phyloP scores from a whole-genome alignment of 371 early-diverging fungal species.

The Fennellomyces sp. region DNA sequence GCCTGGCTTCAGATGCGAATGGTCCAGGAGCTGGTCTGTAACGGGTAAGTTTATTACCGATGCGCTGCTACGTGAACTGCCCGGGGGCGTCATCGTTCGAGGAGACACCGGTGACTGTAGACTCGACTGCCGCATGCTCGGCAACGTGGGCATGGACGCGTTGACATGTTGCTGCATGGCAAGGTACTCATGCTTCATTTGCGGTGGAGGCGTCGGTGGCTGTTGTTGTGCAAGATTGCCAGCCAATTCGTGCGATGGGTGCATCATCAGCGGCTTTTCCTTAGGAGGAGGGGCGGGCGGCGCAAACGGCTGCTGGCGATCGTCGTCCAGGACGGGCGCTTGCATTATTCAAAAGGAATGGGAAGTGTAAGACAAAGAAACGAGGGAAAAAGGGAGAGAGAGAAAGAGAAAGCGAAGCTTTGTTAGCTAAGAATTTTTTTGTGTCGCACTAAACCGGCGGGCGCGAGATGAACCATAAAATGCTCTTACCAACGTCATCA shows the following conservation, averaged over 20 bases:
- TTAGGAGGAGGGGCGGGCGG: background rate
- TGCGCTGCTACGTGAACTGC: constrained; percentile 20
- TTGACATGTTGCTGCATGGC: background rate
- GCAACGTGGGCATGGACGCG: background rate
- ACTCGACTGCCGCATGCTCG: constrained; percentile 3
- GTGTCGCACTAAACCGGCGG: background rate
- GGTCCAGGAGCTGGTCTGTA: constrained; percentile 59
- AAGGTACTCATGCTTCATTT: background rate
- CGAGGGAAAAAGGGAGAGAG: constrained; percentile 10
- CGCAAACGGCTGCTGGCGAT: too few relatives aligned
- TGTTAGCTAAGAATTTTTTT: background rate
- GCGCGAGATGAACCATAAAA: background rate
- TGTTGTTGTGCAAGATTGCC: constrained; percentile 4
- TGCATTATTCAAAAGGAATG: constrained; percentile 7
- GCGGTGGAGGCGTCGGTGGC: constrained; percentile 2
- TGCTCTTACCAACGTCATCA: background rate
- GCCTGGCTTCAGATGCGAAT: constrained; percentile 69
- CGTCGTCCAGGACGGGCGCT: too few relatives aligned
- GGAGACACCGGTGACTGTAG: constrained; percentile 7
- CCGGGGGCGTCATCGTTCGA: constrained; percentile 26
- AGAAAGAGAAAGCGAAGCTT: constrained; percentile 2
- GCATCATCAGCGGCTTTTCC: background rate
- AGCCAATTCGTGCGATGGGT: background rate
- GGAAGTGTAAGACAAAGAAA: constrained; percentile 10
- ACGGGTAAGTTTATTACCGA: constrained; percentile 39